A percentile compares a stretch with the other conserved stretches of the same genome.
phyloP scores from a whole-genome alignment of 805 yeast genomes.

The Torulaspora quercuum region DNA sequence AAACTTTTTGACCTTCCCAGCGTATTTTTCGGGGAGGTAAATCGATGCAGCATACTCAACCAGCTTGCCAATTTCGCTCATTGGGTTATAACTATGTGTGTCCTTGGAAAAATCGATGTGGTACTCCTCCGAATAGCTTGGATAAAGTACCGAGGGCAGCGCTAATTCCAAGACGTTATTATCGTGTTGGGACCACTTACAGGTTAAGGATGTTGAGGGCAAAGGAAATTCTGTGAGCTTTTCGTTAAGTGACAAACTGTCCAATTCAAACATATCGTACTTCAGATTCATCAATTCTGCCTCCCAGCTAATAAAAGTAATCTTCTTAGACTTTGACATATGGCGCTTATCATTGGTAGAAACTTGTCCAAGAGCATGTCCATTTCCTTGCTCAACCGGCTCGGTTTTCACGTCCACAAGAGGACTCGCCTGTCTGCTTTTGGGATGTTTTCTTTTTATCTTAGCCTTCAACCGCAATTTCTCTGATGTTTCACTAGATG shows the following conservation, averaged over 20 bases:
- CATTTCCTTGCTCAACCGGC: no score
- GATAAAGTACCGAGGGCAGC: conserved; percentile 24
- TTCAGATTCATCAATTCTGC: conserved; percentile 10
- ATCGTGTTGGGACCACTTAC: conserved; percentile 12
- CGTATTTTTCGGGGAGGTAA: conserved; percentile 25
- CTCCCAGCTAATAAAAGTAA: conserved; percentile 19
- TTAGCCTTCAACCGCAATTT: no score
- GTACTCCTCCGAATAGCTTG: conserved; percentile 28
- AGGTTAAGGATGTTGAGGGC: conserved; percentile 17
- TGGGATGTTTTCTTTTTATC: no score
- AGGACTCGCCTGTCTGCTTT: no score
- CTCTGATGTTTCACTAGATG: no score
- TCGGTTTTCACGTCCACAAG: no score
- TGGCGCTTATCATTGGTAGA: conserved; percentile 3
- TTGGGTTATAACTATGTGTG: conserved; percentile 28
- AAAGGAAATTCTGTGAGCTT: conserved; percentile 11
- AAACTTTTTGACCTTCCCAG: conserved; percentile 8
- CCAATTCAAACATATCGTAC: conserved; percentile 25
- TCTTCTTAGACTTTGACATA: conserved; percentile 3
- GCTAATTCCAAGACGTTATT: conserved; percentile 12
- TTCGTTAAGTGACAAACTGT: conserved; percentile 6
- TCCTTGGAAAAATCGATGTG: conserved; percentile 23
- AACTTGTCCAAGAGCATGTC: no score
- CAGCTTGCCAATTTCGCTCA: conserved; percentile 34
- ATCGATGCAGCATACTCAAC: conserved; percentile 29